Evolutionary conservation across 805 yeast genomes (phyloP), one percentile per base, ranked within the genome.

Genomic region (Yamadazyma tumulicola): DNA sequence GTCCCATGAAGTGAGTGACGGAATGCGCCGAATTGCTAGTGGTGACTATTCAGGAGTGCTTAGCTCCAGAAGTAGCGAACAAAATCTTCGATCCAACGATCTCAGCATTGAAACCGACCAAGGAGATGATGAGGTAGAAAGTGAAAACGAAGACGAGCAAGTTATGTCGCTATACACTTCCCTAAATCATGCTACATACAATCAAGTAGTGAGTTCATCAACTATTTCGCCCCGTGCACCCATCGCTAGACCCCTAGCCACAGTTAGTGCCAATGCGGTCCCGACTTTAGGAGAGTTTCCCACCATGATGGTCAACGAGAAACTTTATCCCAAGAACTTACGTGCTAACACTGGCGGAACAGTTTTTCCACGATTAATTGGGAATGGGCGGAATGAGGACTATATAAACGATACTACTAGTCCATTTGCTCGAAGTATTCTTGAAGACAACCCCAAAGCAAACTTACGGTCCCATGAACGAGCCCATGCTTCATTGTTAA

Each of bases 111-210:
- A 18, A n/a, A 35, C 31, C n/a, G 28, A 26, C 24, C 35, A 20
- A 13, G 37, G 33, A 16, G 46, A 42, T n/a, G 41, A 38, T 4
- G 46, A 44, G 12, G 17, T 37, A 3, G 72, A 63, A 29, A 61
- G 67, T 41, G 73, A 69, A 39, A 57, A 57, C 37, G 86, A 79
- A 48, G 85, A 80, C 52, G 85, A 80, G 45, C 75, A 77, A 9
- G 81, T 79, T 0, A 78, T 80, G 85, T 77, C 85, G 0, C 53
- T 79, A 15, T 79, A 79, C 47, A 72, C 82, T 0, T 73, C 81
- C 0, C 52, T 79, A 49, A 62, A 64, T 28, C 64, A 61, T 13
- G 57, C 55, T 28, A 59, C 31, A 4, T 51, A 13, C 4, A 41
- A 49, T 28, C 43, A 46, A 8, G 41, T 45, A 6, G 57, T 49